Conservation (phyloP, 1,139 yeast genomes). For the Saccharomycopsis hybrid region DNA sequence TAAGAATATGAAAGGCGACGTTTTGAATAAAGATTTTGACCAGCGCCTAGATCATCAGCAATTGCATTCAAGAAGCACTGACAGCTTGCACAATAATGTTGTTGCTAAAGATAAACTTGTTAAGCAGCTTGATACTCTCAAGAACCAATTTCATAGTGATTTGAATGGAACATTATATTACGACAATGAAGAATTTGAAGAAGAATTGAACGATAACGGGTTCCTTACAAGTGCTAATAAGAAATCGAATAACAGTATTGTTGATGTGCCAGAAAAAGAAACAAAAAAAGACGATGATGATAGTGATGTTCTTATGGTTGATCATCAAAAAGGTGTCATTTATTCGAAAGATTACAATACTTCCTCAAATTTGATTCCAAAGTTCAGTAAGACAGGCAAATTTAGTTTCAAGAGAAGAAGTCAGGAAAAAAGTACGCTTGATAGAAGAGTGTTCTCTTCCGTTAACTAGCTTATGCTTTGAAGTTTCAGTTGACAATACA, state of each 20-base stretch:
- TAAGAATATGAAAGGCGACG: slow-evolving; percentile 1
- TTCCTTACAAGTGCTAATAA: not conserved
- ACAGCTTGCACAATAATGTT: not conserved
- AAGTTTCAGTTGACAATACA: not conserved
- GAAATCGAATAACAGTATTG: not conserved
- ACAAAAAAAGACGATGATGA: slow-evolving; percentile 10
- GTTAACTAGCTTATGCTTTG: not conserved
- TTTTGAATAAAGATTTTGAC: too few species aligned
- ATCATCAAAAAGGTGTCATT: slow-evolving; percentile 17
- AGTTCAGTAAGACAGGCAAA: slow-evolving; percentile 7
- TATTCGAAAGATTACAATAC: slow-evolving; percentile 17
- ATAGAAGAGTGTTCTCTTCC: slow-evolving; percentile 13
- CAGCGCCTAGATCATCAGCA: not conserved
- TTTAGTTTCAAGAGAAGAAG: slow-evolving; percentile 15
- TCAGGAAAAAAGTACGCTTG: slow-evolving; percentile 6
- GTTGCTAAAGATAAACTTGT: not conserved
- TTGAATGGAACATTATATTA: not conserved
- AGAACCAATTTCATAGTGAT: not conserved
- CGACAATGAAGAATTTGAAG: slow-evolving; percentile 4
- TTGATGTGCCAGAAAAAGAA: slow-evolving; percentile 14
- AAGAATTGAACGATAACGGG: not conserved
- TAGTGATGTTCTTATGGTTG: slow-evolving; percentile 20
- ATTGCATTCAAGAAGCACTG: not conserved
- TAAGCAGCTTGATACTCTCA: not conserved
- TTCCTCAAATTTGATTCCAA: slow-evolving; percentile 15